A percentile compares a stretch with the other conserved stretches of the same genome.
Evolutionary conservation across 768 basidiomycete genomes (phyloP).

Genomic region (Phlebiopsis flavidoalba): DNA sequence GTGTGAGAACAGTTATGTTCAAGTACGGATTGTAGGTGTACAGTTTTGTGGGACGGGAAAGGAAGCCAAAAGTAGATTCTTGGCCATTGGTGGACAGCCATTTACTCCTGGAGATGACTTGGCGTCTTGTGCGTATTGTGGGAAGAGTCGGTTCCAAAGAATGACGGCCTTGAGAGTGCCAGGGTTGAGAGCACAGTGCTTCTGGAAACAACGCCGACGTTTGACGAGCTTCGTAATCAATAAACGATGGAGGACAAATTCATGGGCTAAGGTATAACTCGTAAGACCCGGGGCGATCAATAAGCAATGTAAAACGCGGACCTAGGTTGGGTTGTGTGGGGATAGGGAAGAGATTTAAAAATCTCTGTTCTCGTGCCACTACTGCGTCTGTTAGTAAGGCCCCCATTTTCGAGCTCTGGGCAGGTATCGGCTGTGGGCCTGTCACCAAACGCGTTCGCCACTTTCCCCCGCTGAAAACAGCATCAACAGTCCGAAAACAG

Average conservation of each 20-base stretch:
- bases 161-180: constrained; percentile 66
- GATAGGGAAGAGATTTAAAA: constrained; percentile 45
- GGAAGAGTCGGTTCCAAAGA: constrained; percentile 53
- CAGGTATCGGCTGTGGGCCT: constrained; percentile 34
- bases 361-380: constrained; percentile 46
- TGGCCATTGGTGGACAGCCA: constrained; percentile 48
- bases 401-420: constrained; percentile 46
- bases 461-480: constrained; percentile 73
- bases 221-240: constrained; percentile 64
- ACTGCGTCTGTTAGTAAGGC: constrained; percentile 54
- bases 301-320: constrained; percentile 21
- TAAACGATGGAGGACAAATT: constrained; percentile 41
- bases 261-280: constrained; percentile 26
- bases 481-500: constrained; percentile 55
- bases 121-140: constrained; percentile 39
- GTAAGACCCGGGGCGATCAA: constrained; percentile 1
- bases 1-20: constrained; percentile 51
- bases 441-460: constrained; percentile 63
- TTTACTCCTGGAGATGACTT: constrained; percentile 33
- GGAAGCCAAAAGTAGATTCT: constrained; percentile 35
- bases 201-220: constrained; percentile 64
- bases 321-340: constrained; percentile 35
- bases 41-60: constrained; percentile 45
- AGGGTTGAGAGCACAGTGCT: constrained; percentile 38
- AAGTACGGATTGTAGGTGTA: constrained; percentile 57